A percentile compares a stretch with the other conserved stretches of the same genome.
Conservation (phyloP, 345 rosid genomes). For the Gossypium thurberi region DNA sequence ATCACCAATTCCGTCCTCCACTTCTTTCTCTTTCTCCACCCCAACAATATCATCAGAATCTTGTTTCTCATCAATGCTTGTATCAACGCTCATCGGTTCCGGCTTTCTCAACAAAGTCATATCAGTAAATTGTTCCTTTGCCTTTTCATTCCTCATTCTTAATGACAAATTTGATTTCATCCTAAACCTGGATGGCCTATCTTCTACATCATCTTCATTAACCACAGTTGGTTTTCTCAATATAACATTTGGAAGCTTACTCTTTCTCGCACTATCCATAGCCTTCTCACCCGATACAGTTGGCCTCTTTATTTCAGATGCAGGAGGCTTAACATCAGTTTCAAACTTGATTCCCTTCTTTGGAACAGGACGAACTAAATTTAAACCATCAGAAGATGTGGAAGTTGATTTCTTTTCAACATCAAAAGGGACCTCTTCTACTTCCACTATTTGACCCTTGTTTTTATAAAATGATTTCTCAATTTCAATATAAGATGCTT, state of each 20-base stretch:
- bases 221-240: constrained; percentile 66
- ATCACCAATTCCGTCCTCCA: constrained; percentile 27
- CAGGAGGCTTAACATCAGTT: constrained; percentile 29
- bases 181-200: constrained; percentile 50
- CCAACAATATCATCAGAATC: constrained; percentile 10
- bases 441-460: constrained; percentile 56
- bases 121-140: constrained; percentile 65
- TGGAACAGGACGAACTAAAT: constrained; percentile 67
- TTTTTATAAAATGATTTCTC: constrained; percentile 75
- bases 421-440: constrained; percentile 65
- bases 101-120: constrained; percentile 72
- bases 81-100: constrained; percentile 22
- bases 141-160: constrained; percentile 47
- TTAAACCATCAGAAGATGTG: constrained; percentile 42
- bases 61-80: constrained; percentile 13
- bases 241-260: constrained; percentile 70
- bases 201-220: constrained; percentile 47
- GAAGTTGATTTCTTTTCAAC: constrained; percentile 32
- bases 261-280: constrained; percentile 26
- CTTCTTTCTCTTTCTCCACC: constrained; percentile 20
- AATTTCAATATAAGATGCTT: constrained; percentile 61
- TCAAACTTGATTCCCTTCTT: constrained; percentile 59
- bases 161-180: constrained; percentile 62
- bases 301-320: constrained; percentile 37
- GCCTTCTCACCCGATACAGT: constrained; percentile 30